Evolutionary conservation across 257 asterid species (phyloP).

Genomic region (Solanum medicagineum): DNA sequence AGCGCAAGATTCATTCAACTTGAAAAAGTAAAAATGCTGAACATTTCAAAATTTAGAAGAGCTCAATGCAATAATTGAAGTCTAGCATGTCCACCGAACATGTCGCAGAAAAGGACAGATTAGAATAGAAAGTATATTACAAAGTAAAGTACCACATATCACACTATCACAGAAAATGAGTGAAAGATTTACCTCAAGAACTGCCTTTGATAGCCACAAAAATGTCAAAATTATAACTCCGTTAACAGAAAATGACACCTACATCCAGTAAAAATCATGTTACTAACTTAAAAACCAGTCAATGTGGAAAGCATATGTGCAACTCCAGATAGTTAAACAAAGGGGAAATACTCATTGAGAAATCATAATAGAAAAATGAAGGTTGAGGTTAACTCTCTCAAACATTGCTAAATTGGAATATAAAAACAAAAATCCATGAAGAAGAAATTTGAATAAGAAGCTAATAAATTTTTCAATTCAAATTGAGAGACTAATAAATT

Average conservation of each 20-base stretch:
- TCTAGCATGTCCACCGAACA: neutral
- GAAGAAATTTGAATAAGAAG: neutral
- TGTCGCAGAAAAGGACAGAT: neutral
- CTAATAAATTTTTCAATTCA: neutral
- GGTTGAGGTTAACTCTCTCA: neutral
- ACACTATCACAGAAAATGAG: neutral
- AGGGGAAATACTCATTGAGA: neutral
- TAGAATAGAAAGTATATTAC: neutral
- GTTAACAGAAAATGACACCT: slow-evolving; percentile 91
- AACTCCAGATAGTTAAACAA: neutral
- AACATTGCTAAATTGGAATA: neutral
- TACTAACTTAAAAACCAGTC: neutral
- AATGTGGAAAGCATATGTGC: neutral
- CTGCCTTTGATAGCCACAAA: slow-evolving; percentile 87
- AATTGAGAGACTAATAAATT: neutral
- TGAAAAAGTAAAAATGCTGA: neutral
- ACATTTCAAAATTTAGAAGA: neutral
- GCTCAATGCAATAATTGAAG: neutral
- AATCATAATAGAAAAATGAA: neutral
- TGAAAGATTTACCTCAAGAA: slow-evolving; percentile 49
- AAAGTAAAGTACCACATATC: neutral
- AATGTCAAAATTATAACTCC: slow-evolving; percentile 72
- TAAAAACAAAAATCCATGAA: neutral
- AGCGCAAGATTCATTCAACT: neutral
- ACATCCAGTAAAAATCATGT: slow-evolving; percentile 2